Evolutionary conservation across 148 eudicot species (phyloP).

Genomic region (Polygonum maritimum): DNA sequence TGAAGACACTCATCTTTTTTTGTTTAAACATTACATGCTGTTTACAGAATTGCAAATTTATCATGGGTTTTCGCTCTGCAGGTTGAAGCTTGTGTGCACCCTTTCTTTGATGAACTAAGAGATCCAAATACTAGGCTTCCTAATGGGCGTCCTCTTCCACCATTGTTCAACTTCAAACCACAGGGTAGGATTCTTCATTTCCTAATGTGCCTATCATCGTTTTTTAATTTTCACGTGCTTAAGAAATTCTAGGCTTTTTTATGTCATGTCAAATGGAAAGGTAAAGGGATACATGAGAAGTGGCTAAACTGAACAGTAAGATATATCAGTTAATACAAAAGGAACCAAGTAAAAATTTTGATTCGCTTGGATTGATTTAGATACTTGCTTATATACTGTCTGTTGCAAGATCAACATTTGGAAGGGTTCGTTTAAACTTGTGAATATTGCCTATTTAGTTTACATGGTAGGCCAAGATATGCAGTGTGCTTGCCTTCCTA

Average conservation of each 20-base stretch:
- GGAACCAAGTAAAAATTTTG: background rate
- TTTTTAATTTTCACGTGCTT: background rate
- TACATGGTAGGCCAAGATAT: background rate
- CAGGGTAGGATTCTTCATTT: constrained; percentile 39
- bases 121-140: constrained; percentile 91
- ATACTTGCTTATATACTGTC: background rate
- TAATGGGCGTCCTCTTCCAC: constrained; percentile 98
- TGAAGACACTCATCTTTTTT: background rate
- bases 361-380: background rate
- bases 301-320: background rate
- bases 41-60: background rate
- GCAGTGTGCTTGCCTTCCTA: background rate
- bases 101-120: constrained; percentile 96
- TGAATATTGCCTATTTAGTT: background rate
- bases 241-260: background rate
- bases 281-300: background rate
- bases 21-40: background rate
- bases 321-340: background rate
- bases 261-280: background rate
- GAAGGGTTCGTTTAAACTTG: background rate
- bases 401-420: background rate
- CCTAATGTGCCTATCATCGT: background rate
- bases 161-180: constrained; percentile 83
- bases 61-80: constrained; percentile 20
- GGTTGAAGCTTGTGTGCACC: constrained; percentile 99